Evolutionary conservation across 352 stramenopile species (phyloP).

Genomic region (Phytophthora nicotianae): DNA sequence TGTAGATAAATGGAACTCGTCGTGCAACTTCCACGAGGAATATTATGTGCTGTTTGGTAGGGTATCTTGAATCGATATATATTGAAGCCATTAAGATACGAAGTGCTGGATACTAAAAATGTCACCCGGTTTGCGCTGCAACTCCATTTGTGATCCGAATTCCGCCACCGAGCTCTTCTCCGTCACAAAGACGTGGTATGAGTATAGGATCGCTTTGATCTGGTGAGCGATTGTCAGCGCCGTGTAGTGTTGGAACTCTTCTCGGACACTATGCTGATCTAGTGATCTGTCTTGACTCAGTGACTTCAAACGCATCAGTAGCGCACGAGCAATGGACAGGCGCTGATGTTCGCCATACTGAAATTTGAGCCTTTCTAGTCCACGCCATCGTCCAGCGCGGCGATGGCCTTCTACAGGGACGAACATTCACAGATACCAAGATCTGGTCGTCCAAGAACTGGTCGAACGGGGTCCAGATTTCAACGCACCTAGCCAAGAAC

Average conservation of each 20-base stretch:
- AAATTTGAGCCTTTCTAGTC: conserved; percentile 94
- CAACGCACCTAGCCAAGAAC: conserved; percentile 87
- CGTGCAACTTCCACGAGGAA: too few species aligned
- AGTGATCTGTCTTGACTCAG: conserved; percentile 76
- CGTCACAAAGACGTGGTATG: conserved; percentile 91
- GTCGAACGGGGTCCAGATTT: conserved; percentile 91
- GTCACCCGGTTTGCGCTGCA: conserved; percentile 38
- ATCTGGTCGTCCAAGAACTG: conserved; percentile 39
- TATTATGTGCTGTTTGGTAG: too few species aligned
- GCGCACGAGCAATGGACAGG: conserved; percentile 94
- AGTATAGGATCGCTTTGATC: conserved; percentile 94
- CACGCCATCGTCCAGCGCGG: conserved; percentile 91
- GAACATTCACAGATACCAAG: conserved; percentile 27
- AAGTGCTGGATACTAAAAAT: too few species aligned
- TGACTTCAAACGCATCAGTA: conserved; percentile 92
- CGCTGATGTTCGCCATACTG: conserved; percentile 94
- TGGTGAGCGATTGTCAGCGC: conserved; percentile 95
- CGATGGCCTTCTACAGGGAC: conserved; percentile 55
- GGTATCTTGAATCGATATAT: too few species aligned
- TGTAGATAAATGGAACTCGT: too few species aligned
- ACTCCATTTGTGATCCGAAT: conserved; percentile 31
- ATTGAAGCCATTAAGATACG: too few species aligned
- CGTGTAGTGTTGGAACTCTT: conserved; percentile 91
- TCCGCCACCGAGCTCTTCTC: conserved; percentile 56
- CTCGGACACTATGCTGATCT: conserved; percentile 82